Evolutionary conservation across 768 basidiomycete species (phyloP).

Genomic region (Mycena pura): DNA sequence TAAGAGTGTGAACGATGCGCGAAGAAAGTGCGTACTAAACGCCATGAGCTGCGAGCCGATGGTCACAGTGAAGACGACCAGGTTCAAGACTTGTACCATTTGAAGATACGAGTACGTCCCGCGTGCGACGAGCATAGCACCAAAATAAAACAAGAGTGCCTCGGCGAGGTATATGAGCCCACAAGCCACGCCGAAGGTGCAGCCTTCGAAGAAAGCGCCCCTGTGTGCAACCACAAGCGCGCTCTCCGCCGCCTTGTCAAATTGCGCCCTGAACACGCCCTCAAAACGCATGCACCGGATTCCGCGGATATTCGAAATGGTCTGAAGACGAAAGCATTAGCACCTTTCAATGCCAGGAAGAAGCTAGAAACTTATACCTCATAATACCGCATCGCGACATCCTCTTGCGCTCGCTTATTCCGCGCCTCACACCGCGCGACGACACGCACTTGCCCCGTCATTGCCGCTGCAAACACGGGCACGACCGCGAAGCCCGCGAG

Average conservation of each 20-base stretch:
- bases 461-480: conserved; percentile 79
- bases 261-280: conserved; percentile 68
- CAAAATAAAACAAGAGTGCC: conserved; percentile 14
- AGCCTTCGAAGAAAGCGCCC: conserved; percentile 63
- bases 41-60: conserved; percentile 18
- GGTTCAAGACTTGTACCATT: conserved; percentile 12
- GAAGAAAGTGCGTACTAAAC: background rate
- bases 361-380: conserved; percentile 62
- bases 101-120: conserved; percentile 13
- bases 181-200: conserved; percentile 11
- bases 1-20: background rate
- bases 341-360: conserved; percentile 7
- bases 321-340: conserved; percentile 44
- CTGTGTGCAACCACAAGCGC: conserved; percentile 73
- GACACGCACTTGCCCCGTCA: conserved; percentile 77
- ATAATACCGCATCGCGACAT: conserved; percentile 84
- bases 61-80: conserved; percentile 14
- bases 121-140: conserved; percentile 9
- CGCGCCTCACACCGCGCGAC: conserved; percentile 73
- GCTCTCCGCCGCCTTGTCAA: conserved; percentile 63
- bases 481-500: conserved; percentile 88
- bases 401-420: conserved; percentile 89
- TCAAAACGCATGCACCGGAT: conserved; percentile 91
- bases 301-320: conserved; percentile 82
- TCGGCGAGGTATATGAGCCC: conserved; percentile 12